Conservation (phyloP, 352 stramenopile species). For the Globisporangium iwayamae region DNA sequence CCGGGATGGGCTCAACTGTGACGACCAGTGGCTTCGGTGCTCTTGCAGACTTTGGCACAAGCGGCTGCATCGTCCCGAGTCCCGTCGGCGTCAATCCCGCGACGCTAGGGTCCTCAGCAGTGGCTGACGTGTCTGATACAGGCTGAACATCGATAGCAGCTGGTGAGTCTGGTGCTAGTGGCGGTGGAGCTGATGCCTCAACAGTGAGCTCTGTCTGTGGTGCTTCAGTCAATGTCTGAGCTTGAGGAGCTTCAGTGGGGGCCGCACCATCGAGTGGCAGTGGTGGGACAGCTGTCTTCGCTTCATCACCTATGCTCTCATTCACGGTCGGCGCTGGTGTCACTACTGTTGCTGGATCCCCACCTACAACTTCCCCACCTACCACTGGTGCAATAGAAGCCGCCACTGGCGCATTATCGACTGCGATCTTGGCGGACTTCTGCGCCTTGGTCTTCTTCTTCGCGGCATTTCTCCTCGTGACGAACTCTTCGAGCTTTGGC, state of each 20-base stretch:
- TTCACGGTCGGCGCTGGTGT: background rate
- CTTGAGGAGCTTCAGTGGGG: background rate
- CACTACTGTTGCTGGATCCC: conserved; percentile 3
- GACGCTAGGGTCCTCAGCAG: background rate
- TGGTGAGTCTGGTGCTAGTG: background rate
- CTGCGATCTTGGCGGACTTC: conserved; percentile 37
- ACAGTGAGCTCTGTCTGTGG: background rate
- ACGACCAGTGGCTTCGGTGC: background rate
- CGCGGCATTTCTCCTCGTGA: background rate
- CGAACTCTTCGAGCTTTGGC: conserved; percentile 11
- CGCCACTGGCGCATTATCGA: conserved; percentile 16
- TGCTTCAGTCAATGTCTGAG: background rate
- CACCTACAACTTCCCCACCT: conserved; percentile 1
- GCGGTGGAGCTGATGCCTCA: background rate
- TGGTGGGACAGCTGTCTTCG: background rate
- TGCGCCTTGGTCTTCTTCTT: conserved; percentile 13
- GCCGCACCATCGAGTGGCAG: background rate
- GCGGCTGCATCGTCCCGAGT: conserved; percentile 2
- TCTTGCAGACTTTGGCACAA: conserved; percentile 4
- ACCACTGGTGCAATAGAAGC: background rate
- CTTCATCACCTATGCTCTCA: background rate
- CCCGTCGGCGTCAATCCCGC: background rate
- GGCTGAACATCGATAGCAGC: background rate
- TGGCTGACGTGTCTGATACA: background rate
- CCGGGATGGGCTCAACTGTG: background rate